Evolutionary conservation across 2,329 filamentous ascomycete species (phyloP), one percentile per base, ranked within the genome.

Genomic region (Ophiosphaerella herpotricha): DNA sequence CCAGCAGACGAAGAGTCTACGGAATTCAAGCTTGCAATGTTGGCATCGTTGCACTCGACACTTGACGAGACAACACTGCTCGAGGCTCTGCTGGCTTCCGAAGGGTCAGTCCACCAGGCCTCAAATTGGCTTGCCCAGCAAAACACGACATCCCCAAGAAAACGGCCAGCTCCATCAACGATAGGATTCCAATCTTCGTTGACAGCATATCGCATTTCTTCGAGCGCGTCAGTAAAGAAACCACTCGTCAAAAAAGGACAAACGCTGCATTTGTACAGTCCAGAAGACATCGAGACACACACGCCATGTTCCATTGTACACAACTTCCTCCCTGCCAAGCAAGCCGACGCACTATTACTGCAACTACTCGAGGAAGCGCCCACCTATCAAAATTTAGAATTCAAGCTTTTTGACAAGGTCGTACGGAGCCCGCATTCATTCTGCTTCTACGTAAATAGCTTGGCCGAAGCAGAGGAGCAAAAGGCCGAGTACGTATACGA

Each of bases 231-330:
- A 1, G 39, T 42, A 3, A 69, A 71, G 51, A 77, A 78, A 57
- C 56, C 81, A 0, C 74, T 89, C 52, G 86, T 88, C 0, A 88
- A 84, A 63, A 95, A 88, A 67, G 93, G 92, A 11, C 84, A 85
- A 60, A 97, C 93, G 0, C 74, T 97, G 2, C 89, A 93, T 67
- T 78, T 97, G 0, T 97, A 89, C 72, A 85, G 89, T 36, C 89
- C 92, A 0, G 79, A 85, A 34, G 91, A 96, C 61, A 84, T 97
- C 39, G 88, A 90, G 41, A 80, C 83, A 21, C 83, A 96, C 66
- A 96, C 93, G 0, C 91, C 94, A 1, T 97, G 92, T 74, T 92
- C 90, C 9, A 89, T 97, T 58, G 85, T 97, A 47, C 91, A 96
- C 73, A 94, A 96, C 65, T 97, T 97, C 61, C 78, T 99, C 0